A percentile compares a stretch with the other conserved stretches of the same genome.
Conservation (phyloP, 1,284 basidiomycete species). For the Cryptococcus floricola region DNA sequence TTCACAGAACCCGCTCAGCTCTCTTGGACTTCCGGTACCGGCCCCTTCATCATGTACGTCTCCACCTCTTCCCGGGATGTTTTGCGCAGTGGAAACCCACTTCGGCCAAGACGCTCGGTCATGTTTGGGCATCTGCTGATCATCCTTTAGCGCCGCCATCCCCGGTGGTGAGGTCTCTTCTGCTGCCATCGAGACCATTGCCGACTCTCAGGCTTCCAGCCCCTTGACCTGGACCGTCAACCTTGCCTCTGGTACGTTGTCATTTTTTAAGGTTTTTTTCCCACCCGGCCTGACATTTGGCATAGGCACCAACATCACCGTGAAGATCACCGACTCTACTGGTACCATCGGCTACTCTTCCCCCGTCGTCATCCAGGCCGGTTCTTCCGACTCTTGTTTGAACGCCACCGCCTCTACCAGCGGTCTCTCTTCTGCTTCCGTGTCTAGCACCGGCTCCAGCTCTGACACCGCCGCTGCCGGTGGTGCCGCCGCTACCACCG, state of each 20-base stretch:
- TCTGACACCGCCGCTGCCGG: constrained; percentile 11
- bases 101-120: neutral
- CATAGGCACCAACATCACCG: constrained; percentile 33
- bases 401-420: constrained; percentile 24
- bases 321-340: constrained; percentile 35
- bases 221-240: constrained; percentile 41
- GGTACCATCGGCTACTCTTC: constrained; percentile 37
- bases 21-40: constrained; percentile 30
- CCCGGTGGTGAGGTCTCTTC: constrained; percentile 37
- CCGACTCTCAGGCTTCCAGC: constrained; percentile 14
- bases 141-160: constrained; percentile 30
- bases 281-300: neutral
- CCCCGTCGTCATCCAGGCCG: constrained; percentile 32
- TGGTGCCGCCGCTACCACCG: constrained; percentile 1
- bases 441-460: constrained; percentile 13
- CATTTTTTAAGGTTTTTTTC: neutral
- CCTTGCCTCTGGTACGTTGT: constrained; percentile 28
- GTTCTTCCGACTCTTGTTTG: constrained; percentile 29
- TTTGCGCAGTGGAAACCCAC: neutral
- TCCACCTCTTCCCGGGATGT: neutral
- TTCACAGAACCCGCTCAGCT: constrained; percentile 35
- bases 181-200: constrained; percentile 29
- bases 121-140: constrained; percentile 1
- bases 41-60: constrained; percentile 45
- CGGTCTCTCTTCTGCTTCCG: constrained; percentile 20